Base-by-base conservation (phyloP, 148 eudicot genomes). In the Limonium bicolor region DNA sequence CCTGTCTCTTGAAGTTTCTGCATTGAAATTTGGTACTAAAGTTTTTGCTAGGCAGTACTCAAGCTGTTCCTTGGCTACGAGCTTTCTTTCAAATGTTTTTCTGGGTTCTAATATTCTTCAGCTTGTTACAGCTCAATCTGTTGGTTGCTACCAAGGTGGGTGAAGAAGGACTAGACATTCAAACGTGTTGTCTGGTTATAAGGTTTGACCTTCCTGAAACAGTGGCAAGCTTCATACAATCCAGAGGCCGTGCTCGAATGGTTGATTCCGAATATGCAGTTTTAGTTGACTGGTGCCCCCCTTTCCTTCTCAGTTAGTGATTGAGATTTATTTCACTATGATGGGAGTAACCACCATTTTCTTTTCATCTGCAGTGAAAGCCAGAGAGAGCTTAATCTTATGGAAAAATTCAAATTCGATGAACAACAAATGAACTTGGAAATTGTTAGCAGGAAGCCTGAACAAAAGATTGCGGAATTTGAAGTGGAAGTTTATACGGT, bases 111-210 rank as follows among this genome's bases (percentile, higher is more conserved):
- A n/a, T n/a, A n/a, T n/a, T n/a, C n/a, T n/a, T n/a, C n/a, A n/a
- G n/a, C n/a, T n/a, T 76, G 48, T 68, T 65, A 51, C 87, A 90
- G 99, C 67, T 90, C 50, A 90, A 90, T 67, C 62, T 90, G 21
- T 55, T 90, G 64, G 78, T 90, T 62, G 99, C 99, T 9, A 90
- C 99, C 31, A 90, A 90, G 67, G 99, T 84, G 30, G 99, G 82
- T 32, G 99, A 90, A 58, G 99, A 90, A 74, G 99, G 99, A 52
- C 88, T 90, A 58, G 99, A 90, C 69, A 90, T 90, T 48, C 99
- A 84, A 67, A 90, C 99, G 31, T 90, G 99, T 59, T 90, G 93
- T 72, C 92, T 90, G 54, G 99, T 90, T 22, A 69, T 90, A 68
- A 63, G 99, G 13, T 90, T 90, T 60, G 99, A 90, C 69, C 85